Evolutionary conservation across 2,329 filamentous ascomycete species (phyloP).

Genomic region (Bretziella fagacearum): DNA sequence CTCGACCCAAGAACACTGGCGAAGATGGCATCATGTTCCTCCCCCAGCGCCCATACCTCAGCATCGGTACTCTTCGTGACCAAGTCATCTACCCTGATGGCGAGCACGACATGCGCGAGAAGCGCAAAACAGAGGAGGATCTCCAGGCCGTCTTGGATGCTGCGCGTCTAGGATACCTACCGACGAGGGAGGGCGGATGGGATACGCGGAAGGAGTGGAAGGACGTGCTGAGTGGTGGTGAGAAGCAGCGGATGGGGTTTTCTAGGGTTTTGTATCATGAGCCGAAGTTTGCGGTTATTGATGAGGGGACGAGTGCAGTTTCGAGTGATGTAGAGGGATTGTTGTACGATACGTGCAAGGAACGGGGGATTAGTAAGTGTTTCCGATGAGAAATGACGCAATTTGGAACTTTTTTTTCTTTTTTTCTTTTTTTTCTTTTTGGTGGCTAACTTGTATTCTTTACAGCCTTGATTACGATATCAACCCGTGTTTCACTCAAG

Average conservation of each 20-base stretch:
- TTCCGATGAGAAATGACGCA: not conserved
- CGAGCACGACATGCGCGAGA: constrained; percentile 80
- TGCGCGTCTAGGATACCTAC: constrained; percentile 73
- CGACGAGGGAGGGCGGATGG: constrained; percentile 86
- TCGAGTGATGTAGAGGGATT: constrained; percentile 88
- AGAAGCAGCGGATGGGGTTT: constrained; percentile 92
- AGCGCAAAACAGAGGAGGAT: constrained; percentile 56
- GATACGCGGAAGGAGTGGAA: constrained; percentile 97
- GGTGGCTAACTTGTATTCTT: constrained; percentile 16
- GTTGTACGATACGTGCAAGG: constrained; percentile 83
- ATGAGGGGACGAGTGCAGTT: constrained; percentile 89
- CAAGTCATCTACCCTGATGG: constrained; percentile 97
- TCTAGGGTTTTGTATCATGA: constrained; percentile 87
- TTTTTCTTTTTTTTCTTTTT: not conserved
- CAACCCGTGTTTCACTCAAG: constrained; percentile 82
- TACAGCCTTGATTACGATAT: constrained; percentile 82
- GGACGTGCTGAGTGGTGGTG: constrained; percentile 87
- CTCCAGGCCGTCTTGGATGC: constrained; percentile 65
- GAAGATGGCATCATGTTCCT: constrained; percentile 97
- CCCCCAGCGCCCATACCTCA: constrained; percentile 82
- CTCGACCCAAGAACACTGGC: constrained; percentile 61
- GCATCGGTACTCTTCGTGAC: constrained; percentile 79
- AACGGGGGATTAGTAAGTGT: constrained; percentile 73
- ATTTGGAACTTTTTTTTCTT: too few relatives aligned
- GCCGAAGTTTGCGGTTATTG: constrained; percentile 82